phyloP scores from a whole-genome alignment of 805 yeast genomes.

The Candida xiaguanensis region DNA sequence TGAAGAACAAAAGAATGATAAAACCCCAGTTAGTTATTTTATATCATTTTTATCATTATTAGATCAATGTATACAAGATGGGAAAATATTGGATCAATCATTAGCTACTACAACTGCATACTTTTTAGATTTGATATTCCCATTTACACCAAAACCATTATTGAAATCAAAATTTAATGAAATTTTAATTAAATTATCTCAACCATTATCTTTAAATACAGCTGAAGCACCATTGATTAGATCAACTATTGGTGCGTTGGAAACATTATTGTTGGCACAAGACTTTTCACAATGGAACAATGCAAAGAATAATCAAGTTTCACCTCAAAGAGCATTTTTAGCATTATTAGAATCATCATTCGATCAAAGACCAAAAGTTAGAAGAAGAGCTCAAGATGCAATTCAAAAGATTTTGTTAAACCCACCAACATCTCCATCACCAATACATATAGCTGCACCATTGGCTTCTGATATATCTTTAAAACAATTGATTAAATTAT shows the following conservation, averaged over 20 bases:
- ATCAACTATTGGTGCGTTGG: slow-evolving; percentile 84
- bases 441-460: slow-evolving; percentile 74
- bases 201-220: slow-evolving; percentile 63
- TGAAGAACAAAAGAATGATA: slow-evolving; percentile 56
- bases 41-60: slow-evolving; percentile 78
- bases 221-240: slow-evolving; percentile 79
- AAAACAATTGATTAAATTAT: slow-evolving; percentile 45
- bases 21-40: slow-evolving; percentile 76
- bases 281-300: slow-evolving; percentile 71
- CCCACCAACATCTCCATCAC: slow-evolving; percentile 74
- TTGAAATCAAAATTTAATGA: slow-evolving; percentile 73
- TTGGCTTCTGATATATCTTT: slow-evolving; percentile 68
- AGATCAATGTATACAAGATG: slow-evolving; percentile 61
- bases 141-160: slow-evolving; percentile 65
- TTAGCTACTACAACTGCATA: slow-evolving; percentile 78
- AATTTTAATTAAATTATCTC: slow-evolving; percentile 75
- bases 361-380: slow-evolving; percentile 91
- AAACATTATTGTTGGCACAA: slow-evolving; percentile 73
- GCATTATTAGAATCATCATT: slow-evolving; percentile 75
- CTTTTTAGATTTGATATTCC: slow-evolving; percentile 74
- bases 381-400: slow-evolving; percentile 93
- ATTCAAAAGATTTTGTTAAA: slow-evolving; percentile 57
- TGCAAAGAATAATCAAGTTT: slow-evolving; percentile 43
- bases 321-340: slow-evolving; percentile 79
- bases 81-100: slow-evolving; percentile 51